Evolutionary conservation across 352 stramenopile species (phyloP).

Genomic region (Phytophthora fragariae): DNA sequence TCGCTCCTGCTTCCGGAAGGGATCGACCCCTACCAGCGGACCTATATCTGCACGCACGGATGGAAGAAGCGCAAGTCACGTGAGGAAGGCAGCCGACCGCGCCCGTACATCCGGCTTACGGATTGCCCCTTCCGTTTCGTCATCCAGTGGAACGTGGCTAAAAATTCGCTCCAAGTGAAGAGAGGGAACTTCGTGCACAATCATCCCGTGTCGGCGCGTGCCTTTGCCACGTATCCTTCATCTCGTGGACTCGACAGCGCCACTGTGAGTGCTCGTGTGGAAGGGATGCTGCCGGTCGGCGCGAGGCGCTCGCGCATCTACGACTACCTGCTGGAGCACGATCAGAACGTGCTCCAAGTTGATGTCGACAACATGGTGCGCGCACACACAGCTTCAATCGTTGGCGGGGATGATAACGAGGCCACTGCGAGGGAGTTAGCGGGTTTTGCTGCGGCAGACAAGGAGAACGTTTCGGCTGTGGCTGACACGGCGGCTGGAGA

Average conservation of each 20-base stretch:
- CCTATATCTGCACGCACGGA: slow-evolving; percentile 21
- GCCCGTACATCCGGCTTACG: slow-evolving; percentile 10
- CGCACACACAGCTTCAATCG: background rate
- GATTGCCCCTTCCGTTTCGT: background rate
- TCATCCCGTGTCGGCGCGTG: background rate
- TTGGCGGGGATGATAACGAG: slow-evolving; percentile 9
- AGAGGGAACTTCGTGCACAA: slow-evolving; percentile 13
- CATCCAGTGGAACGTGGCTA: too few species aligned
- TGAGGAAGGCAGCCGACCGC: slow-evolving; percentile 1
- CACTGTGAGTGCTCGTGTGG: background rate
- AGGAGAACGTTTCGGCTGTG: background rate
- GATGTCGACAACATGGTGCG: slow-evolving; percentile 31
- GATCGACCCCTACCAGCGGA: slow-evolving; percentile 9
- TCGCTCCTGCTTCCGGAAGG: background rate
- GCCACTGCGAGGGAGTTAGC: slow-evolving; percentile 2
- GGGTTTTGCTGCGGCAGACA: background rate
- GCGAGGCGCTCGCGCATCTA: slow-evolving; percentile 17
- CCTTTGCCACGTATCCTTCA: slow-evolving; percentile 7
- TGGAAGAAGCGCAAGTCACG: slow-evolving; percentile 12
- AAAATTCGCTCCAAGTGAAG: too few species aligned
- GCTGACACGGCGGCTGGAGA: background rate
- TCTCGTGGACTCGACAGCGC: background rate
- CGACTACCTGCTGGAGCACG: slow-evolving; percentile 13
- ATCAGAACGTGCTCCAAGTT: slow-evolving; percentile 7
- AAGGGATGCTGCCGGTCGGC: slow-evolving; percentile 15